Conservation (phyloP, 2,329 filamentous ascomycete genomes). For the Xylariaceae sp. region DNA sequence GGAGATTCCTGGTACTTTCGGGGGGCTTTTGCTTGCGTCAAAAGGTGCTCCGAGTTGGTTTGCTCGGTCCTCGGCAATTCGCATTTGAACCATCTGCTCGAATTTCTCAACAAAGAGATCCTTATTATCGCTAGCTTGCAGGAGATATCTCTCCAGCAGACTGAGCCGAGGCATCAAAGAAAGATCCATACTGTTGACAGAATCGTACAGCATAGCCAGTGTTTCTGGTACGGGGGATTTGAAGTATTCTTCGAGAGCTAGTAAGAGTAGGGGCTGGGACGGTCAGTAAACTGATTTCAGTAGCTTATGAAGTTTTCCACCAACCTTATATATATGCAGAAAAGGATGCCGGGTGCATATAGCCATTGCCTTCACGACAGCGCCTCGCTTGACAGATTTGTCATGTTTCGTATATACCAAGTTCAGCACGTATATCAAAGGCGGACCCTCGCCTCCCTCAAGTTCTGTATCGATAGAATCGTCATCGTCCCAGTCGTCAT, state of each 20-base stretch:
- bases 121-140: constrained; percentile 88
- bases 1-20: constrained; percentile 46
- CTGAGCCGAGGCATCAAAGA: constrained; percentile 87
- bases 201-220: constrained; percentile 80
- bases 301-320: constrained; percentile 19
- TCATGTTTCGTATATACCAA: constrained; percentile 98
- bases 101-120: constrained; percentile 98
- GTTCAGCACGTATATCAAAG: constrained; percentile 94
- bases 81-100: constrained; percentile 84
- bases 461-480: constrained; percentile 55
- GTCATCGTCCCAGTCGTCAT: constrained; percentile 44
- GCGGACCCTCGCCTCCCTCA: constrained; percentile 75
- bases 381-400: constrained; percentile 85
- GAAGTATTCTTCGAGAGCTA: constrained; percentile 96
- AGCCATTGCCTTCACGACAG: constrained; percentile 96
- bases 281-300: constrained; percentile 12
- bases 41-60: constrained; percentile 38
- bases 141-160: constrained; percentile 74
- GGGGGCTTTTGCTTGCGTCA: constrained; percentile 46
- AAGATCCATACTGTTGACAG: constrained; percentile 94
- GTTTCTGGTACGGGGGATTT: constrained; percentile 86
- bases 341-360: constrained; percentile 98
- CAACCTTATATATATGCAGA: constrained; percentile 94
- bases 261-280: constrained; percentile 71
- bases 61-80: constrained; percentile 61